Evolutionary conservation across 179 eudicot species (phyloP), one percentile per base, ranked within the genome.

Genomic region (Silene coronaria): DNA sequence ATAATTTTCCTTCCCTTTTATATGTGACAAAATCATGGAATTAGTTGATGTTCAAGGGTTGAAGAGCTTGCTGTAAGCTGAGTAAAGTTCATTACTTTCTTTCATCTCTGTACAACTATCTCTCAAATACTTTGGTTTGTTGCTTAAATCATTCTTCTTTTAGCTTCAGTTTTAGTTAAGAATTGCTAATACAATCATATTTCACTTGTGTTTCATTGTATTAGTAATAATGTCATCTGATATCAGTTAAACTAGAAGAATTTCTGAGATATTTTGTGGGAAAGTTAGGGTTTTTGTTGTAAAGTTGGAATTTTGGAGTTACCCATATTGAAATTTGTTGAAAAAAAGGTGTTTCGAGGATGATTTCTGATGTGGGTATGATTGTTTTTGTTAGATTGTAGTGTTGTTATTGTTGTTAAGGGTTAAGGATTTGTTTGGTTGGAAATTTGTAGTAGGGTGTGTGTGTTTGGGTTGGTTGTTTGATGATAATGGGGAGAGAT

Each of bases 401-500:
- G 70, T 61, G 76, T 65, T 46, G 38, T 34, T 34, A 5, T 51
- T 51, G 17, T 12, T 51, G 17, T 16, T 48, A 26, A 45, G 70
- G 64, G n/a, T 42, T 45, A 69, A 51, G 57, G 57, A 51, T 13
- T 48, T 4, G 55, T 51, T 13, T 72, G 78, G 72, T 77, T 80
- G 72, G 36, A 21, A 68, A 13, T 69, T 8, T 11, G 59, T 66
- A 17, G 74, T 38, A 48, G 36, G 55, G 86, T 76, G 66, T 78
- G 66, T 78, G 69, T 75, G 38, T 68, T 79, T 75, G 79, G 79
- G 72, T 72, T 73, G 61, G 38, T 48, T 67, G 30, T 62, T 65
- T 75, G 69, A 79, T 70, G 75, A 82, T 82, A 80, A 92, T 91
- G 97, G 87, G 91, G 83, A 79, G 71, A 72, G 87, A 80, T 77